These are phyloP conservation scores for Chlamydomonas asymmetrica DNA, from an alignment of 139 green algal genomes.

Conservation along the genomic window DNA sequence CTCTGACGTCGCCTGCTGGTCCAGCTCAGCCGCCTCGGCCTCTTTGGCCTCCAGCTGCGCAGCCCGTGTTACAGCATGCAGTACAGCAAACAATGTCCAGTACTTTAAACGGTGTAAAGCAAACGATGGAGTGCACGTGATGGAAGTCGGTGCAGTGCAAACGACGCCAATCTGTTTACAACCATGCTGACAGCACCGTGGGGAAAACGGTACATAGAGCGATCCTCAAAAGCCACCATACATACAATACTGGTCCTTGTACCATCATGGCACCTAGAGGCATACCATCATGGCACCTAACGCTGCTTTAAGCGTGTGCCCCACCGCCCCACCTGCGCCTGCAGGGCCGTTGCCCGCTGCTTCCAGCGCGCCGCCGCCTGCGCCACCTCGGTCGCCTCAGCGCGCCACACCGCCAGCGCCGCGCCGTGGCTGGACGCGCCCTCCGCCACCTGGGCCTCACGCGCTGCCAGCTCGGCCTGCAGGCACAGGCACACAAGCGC, in stretches of 20 bases:
- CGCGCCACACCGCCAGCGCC: conserved; percentile 45
- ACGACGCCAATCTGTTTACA: neutral
- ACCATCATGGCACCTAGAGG: neutral
- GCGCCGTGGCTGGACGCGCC: conserved; percentile 20
- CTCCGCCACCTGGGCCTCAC: conserved; percentile 34
- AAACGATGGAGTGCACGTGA: neutral
- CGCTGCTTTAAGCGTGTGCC: neutral
- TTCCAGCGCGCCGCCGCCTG: conserved; percentile 48
- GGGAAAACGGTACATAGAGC: neutral
- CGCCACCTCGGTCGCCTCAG: conserved; percentile 45
- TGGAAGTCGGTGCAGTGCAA: neutral
- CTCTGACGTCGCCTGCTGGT: conserved; percentile 1
- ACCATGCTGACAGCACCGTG: neutral
- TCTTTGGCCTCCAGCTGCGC: conserved; percentile 11
- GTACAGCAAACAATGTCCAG: neutral
- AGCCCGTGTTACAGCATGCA: too few species aligned
- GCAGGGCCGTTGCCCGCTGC: conserved; percentile 35
- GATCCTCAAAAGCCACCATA: neutral
- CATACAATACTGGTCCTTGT: neutral
- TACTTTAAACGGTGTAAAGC: neutral
- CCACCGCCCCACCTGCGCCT: conserved; percentile 31
- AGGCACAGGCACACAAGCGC: too few species aligned
- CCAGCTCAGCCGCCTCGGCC: neutral
- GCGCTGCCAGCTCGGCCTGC: conserved; percentile 13
- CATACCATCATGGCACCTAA: neutral